phyloP scores from a whole-genome alignment of 768 basidiomycete genomes.

The Dictyophora rubrovolvata region DNA sequence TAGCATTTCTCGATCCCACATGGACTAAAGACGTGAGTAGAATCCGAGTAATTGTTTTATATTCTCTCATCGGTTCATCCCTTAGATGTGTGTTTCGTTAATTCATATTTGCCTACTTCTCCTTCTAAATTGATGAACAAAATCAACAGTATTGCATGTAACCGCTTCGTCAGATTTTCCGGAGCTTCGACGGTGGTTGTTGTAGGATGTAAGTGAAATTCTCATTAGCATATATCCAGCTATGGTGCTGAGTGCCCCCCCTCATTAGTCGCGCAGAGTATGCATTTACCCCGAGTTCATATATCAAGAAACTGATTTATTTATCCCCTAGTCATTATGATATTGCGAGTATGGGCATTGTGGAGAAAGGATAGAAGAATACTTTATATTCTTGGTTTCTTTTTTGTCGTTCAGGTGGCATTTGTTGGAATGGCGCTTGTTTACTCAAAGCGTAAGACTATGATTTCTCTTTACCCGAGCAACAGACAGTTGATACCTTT shows the following conservation, averaged over 20 bases:
- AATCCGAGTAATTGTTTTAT: background rate
- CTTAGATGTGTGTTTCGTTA: background rate
- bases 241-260: no score
- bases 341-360: background rate
- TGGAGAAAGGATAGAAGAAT: background rate
- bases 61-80: background rate
- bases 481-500: background rate
- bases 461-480: background rate
- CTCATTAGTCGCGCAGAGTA: background rate
- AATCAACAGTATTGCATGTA: background rate
- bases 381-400: background rate
- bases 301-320: background rate
- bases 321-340: background rate
- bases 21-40: conserved; percentile 7
- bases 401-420: background rate
- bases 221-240: no score
- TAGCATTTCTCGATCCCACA: background rate
- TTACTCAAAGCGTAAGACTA: background rate
- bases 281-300: background rate
- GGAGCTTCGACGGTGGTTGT: background rate
- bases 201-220: background rate
- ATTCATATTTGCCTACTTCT: background rate
- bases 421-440: background rate
- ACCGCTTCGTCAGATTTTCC: conserved; percentile 3
- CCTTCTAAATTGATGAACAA: background rate